phyloP scores from a whole-genome alignment of 2,329 filamentous ascomycete genomes.

The Cercospora sp. region DNA sequence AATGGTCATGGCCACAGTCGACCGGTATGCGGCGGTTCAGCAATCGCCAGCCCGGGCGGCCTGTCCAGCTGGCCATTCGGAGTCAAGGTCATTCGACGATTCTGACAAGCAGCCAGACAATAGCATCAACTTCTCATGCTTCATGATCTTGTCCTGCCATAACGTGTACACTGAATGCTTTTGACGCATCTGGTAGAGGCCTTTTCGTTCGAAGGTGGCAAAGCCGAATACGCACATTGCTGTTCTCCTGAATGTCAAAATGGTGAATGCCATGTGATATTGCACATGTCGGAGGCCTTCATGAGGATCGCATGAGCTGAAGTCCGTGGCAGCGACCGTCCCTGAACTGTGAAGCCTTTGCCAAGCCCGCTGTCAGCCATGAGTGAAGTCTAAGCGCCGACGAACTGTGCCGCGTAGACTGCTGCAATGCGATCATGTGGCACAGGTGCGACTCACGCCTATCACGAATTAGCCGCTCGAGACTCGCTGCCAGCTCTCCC shows the following conservation, averaged over 20 bases:
- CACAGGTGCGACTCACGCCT: not conserved
- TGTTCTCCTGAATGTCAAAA: not conserved
- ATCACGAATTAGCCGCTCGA: not conserved
- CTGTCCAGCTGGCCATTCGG: not conserved
- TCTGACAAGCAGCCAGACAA: not conserved
- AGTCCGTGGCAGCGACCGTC: not conserved
- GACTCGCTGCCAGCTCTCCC: not conserved
- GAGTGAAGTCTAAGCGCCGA: not conserved
- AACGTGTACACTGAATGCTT: not conserved
- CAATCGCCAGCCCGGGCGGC: not conserved
- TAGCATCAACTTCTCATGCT: not conserved
- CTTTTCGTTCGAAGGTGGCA: not conserved
- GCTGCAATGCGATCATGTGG: not conserved
- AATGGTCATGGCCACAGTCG: not conserved
- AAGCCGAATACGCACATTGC: not conserved
- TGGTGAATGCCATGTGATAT: not conserved
- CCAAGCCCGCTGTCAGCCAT: not conserved
- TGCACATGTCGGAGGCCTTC: not conserved
- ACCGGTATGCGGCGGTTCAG: conserved; percentile 1
- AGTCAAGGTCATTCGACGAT: not conserved
- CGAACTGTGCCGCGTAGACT: not conserved
- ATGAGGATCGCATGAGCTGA: not conserved
- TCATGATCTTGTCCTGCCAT: not conserved
- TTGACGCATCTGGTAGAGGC: not conserved
- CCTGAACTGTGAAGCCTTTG: not conserved